Evolutionary conservation across 2,329 filamentous ascomycete genomes (phyloP), one percentile per base, ranked within the genome.

Genomic region (Colletotrichum falcatum): DNA sequence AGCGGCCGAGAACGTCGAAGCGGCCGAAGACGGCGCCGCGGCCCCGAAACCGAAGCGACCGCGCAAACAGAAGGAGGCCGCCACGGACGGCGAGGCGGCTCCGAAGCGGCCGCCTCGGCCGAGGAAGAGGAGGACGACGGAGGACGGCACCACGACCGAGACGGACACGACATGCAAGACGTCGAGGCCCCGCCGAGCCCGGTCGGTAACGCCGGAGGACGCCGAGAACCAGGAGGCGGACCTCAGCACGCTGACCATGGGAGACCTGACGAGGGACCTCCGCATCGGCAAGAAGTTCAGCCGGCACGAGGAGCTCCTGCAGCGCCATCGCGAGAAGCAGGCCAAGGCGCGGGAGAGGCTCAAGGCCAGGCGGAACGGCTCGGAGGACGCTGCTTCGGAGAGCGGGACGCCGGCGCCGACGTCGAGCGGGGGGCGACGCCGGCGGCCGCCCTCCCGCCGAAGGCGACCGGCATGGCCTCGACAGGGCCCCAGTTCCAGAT

Each of bases 241-340:
- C 76, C 84, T 89, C 28, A 86, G 87, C 30, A 87, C 86, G 4
- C 86, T 92, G 33, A 93, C 89, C 64, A 94, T 96, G 90, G 87
- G 86, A 53, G 91, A 94, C 67, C 81, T 96, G 3, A 92, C 89
- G 60, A 88, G 87, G 72, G 91, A 94, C 76, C 82, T 92, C 62
- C 86, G 87, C 28, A 91, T 91, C 66, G 93, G 93, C 67, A 93
- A 92, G 78, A 90, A 91, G 70, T 95, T 94, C 66, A 91, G 90
- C 75, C 87, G 91, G 3, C 92, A 94, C 74, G 89, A 90, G 75
- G 90, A 92, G 76, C 90, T 96, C 75, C 88, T 90, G 51, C 86
- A 90, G 73, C 89, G 93, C 53, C 87, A 93, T 81, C 82, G 87
- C 61, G 82, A 84, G 65, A 82, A 81, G 64, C 75, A 73, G 54